These are phyloP conservation scores for Apiotrichum montevideense DNA, from an alignment of 1,284 basidiomycete species.

Conservation along the genomic window DNA sequence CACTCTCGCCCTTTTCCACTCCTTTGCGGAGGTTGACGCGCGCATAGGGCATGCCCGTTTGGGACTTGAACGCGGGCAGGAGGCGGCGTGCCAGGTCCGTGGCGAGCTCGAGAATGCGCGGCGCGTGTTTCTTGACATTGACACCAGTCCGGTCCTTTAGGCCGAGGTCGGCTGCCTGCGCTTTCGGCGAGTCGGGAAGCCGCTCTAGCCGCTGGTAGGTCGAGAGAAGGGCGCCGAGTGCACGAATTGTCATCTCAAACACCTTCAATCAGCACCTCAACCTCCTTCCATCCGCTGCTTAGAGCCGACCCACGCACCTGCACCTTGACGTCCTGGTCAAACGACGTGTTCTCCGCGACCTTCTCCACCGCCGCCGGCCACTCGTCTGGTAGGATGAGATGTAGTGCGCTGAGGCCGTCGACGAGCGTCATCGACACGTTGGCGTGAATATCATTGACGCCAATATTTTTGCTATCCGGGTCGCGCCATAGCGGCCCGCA, in stretches of 20 bases:
- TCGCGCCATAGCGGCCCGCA: constrained; percentile 53
- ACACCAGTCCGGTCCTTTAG: constrained; percentile 6
- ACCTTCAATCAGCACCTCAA: constrained; percentile 16
- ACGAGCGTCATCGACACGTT: constrained; percentile 44
- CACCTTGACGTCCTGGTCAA: constrained; percentile 49
- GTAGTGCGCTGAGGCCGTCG: constrained; percentile 38
- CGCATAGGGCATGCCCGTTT: constrained; percentile 82
- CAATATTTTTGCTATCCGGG: constrained; percentile 27
- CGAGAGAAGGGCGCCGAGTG: constrained; percentile 79
- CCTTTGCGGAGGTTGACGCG: constrained; percentile 54
- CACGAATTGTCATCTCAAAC: constrained; percentile 68
- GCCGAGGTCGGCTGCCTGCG: constrained; percentile 21
- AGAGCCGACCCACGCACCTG: constrained; percentile 49
- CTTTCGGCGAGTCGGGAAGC: constrained; percentile 42
- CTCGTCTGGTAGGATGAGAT: constrained; percentile 33
- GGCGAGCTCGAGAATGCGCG: constrained; percentile 65
- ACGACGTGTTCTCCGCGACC: constrained; percentile 27
- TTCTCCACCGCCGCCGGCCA: constrained; percentile 33
- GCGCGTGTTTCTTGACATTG: constrained; percentile 65
- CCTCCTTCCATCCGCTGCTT: no score
- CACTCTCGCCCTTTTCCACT: constrained; percentile 34
- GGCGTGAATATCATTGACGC: constrained; percentile 70
- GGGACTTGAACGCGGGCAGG: constrained; percentile 78
- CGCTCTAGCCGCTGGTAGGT: constrained; percentile 64
- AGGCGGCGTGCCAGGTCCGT: constrained; percentile 75